Percentiles rank a stretch among this genome's conserved stretches.
phyloP scores from a whole-genome alignment of 2,329 filamentous ascomycete genomes.

The Claviceps sp. region DNA sequence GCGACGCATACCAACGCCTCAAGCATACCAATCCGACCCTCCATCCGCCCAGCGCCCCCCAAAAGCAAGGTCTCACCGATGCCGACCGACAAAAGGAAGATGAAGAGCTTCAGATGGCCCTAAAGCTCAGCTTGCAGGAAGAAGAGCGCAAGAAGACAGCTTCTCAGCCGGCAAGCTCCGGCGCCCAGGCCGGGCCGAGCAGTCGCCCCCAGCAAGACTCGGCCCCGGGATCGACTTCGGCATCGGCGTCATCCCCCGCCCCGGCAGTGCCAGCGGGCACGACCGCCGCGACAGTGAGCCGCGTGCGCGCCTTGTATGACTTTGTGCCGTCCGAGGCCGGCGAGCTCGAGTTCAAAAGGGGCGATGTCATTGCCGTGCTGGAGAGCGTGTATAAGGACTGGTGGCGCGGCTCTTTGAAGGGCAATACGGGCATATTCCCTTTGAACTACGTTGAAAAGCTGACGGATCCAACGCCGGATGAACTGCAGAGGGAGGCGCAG shows the following conservation, averaged over 20 bases:
- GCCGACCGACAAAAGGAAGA: slow-evolving; percentile 89
- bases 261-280: slow-evolving; percentile 63
- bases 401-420: slow-evolving; percentile 93
- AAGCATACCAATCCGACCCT: slow-evolving; percentile 78
- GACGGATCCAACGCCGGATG: slow-evolving; percentile 83
- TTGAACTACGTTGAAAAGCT: slow-evolving; percentile 98
- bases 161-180: slow-evolving; percentile 20
- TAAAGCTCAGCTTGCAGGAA: slow-evolving; percentile 85
- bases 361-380: slow-evolving; percentile 90
- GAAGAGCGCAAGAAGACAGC: slow-evolving; percentile 50
- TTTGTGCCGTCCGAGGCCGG: slow-evolving; percentile 89
- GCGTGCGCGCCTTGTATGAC: slow-evolving; percentile 86
- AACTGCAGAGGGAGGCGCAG: slow-evolving; percentile 86
- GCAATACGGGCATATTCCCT: slow-evolving; percentile 94
- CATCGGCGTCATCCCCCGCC: slow-evolving; percentile 19
- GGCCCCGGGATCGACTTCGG: slow-evolving; percentile 14
- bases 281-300: slow-evolving; percentile 88
- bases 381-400: slow-evolving; percentile 99
- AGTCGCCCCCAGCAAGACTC: slow-evolving; percentile 26
- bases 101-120: slow-evolving; percentile 90
- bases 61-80: slow-evolving; percentile 84
- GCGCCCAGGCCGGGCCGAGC: slow-evolving; percentile 21
- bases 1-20: slow-evolving; percentile 79
- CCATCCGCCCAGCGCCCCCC: slow-evolving; percentile 81
- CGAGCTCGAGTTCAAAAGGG: slow-evolving; percentile 91